phyloP scores from a whole-genome alignment of 805 yeast genomes.

The Kuraishia hungarica region DNA sequence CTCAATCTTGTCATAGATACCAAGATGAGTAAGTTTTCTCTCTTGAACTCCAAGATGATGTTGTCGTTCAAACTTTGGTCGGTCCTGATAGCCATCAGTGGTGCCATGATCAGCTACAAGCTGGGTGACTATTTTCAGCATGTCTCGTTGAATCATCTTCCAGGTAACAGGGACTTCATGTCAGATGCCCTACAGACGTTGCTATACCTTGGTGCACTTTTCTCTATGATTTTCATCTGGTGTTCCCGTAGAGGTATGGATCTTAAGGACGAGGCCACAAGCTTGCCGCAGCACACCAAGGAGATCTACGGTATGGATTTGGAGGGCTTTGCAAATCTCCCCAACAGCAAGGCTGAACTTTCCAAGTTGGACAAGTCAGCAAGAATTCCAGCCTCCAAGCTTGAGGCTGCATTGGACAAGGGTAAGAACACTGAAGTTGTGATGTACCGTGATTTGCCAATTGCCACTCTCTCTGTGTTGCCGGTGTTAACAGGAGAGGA shows the following conservation, averaged over 20 bases:
- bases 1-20: conserved; percentile 59
- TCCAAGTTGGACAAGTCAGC: conserved; percentile 3
- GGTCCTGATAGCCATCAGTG: conserved; percentile 14
- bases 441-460: conserved; percentile 61
- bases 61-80: conserved; percentile 35
- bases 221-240: conserved; percentile 30
- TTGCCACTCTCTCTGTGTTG: conserved; percentile 45
- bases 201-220: conserved; percentile 28
- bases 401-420: conserved; percentile 20
- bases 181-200: conserved; percentile 23
- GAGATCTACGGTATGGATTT: conserved; percentile 45
- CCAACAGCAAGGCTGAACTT: conserved; percentile 7
- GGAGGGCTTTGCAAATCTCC: conserved; percentile 30
- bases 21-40: conserved; percentile 36
- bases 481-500: conserved; percentile 22
- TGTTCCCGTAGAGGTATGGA: conserved; percentile 37
- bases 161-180: conserved; percentile 12
- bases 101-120: conserved; percentile 10
- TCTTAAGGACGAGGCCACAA: conserved; percentile 31
- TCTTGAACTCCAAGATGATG: conserved; percentile 34
- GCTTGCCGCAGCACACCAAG: conserved; percentile 25
- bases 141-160: conserved; percentile 5
- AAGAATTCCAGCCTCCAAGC: conserved; percentile 7
- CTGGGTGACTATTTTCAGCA: conserved; percentile 7
- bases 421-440: conserved; percentile 47